Evolutionary conservation across 345 rosid genomes (phyloP).

Genomic region (Populus pruinosa): DNA sequence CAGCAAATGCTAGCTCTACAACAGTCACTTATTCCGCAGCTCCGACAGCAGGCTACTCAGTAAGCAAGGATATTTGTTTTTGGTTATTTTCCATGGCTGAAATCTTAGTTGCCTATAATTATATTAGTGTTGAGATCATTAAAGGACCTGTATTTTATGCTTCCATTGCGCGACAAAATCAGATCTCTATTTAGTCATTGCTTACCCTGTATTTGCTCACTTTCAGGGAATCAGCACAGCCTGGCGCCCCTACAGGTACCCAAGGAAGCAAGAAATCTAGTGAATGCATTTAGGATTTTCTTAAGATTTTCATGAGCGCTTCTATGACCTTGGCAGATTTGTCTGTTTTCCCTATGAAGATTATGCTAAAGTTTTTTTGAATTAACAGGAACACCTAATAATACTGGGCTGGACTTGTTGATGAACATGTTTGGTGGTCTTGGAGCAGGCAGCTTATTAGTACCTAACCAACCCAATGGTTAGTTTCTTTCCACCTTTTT

Average conservation of each 20-base stretch:
- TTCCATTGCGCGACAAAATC: background rate
- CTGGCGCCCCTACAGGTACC: slow-evolving; percentile 48
- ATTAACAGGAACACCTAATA: slow-evolving; percentile 47
- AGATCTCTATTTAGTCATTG: background rate
- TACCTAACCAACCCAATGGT: slow-evolving; percentile 52
- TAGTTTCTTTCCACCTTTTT: background rate
- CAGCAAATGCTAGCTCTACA: slow-evolving; percentile 55
- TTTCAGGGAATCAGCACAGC: slow-evolving; percentile 49
- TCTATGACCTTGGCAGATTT: no score
- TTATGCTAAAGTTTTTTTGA: background rate
- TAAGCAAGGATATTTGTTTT: slow-evolving; percentile 30
- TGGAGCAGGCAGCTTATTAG: slow-evolving; percentile 51
- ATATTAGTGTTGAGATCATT: background rate
- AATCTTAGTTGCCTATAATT: background rate
- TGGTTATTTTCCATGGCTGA: background rate
- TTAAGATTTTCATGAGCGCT: background rate
- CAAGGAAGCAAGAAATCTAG: background rate
- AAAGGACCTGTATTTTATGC: background rate
- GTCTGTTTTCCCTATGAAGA: background rate
- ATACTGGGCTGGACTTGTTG: slow-evolving; percentile 46
- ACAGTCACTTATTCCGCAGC: slow-evolving; percentile 56
- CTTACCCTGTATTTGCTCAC: background rate
- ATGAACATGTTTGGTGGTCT: slow-evolving; percentile 65
- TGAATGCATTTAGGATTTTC: background rate
- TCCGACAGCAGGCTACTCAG: slow-evolving; percentile 49